Evolutionary conservation across 108 stramenopile species (phyloP).

Genomic region (Epipyxis sp.): DNA sequence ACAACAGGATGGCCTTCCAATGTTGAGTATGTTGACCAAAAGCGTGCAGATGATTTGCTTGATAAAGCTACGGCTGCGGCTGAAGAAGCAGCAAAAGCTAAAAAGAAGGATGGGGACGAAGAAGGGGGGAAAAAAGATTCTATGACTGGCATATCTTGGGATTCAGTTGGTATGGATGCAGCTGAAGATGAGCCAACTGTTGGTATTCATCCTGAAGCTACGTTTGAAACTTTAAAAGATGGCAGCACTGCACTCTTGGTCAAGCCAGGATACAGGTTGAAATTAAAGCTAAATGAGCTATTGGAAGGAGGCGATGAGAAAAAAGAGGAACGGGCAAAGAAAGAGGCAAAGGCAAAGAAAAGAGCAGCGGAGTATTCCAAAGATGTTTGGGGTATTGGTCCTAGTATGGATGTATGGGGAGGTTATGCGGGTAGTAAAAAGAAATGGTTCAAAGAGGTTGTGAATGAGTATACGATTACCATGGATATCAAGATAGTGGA

Average conservation of each 20-base stretch:
- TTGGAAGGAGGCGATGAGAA: constrained; percentile 28
- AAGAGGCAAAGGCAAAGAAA: constrained; percentile 30
- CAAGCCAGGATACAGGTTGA: constrained; percentile 29
- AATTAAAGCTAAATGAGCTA: constrained; percentile 34
- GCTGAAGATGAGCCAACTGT: constrained; percentile 18
- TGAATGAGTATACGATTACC: constrained; percentile 44
- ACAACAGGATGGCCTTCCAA: constrained; percentile 25
- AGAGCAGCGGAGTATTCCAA: constrained; percentile 7
- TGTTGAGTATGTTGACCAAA: constrained; percentile 33
- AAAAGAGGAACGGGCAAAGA: background rate
- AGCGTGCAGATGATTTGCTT: constrained; percentile 34
- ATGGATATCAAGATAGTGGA: constrained; percentile 39
- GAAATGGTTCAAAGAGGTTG: constrained; percentile 33
- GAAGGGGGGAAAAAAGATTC: background rate
- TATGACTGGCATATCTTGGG: background rate
- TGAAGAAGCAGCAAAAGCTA: constrained; percentile 20
- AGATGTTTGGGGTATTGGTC: constrained; percentile 30
- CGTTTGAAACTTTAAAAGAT: constrained; percentile 39
- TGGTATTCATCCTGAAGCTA: constrained; percentile 23
- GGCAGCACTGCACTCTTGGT: constrained; percentile 38
- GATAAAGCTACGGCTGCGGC: constrained; percentile 27
- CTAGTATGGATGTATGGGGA: background rate
- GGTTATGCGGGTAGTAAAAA: background rate
- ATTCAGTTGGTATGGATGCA: background rate
- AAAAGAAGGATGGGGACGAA: background rate